Percentiles rank a stretch among this genome's conserved stretches.
Conservation (phyloP, 495 filamentous ascomycete species). For the Chaetomium tenue region DNA sequence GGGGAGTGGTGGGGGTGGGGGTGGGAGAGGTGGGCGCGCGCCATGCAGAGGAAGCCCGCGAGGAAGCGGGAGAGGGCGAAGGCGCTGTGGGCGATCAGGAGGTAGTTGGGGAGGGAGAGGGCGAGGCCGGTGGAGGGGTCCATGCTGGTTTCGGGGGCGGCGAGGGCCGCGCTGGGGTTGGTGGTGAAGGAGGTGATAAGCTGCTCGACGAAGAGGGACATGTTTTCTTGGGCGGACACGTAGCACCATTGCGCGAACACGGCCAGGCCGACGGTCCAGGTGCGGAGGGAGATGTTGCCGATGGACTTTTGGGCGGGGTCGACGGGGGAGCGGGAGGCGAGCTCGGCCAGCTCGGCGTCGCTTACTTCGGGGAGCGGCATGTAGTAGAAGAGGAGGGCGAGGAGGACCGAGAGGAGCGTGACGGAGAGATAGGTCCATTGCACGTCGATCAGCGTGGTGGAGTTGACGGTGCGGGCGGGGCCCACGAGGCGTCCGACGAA, state of each 20-base stretch:
- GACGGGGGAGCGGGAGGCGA: conserved; percentile 43
- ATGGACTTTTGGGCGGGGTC: conserved; percentile 40
- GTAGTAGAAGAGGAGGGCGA: conserved; percentile 60
- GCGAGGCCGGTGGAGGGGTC: conserved; percentile 21
- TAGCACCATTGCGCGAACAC: conserved; percentile 73
- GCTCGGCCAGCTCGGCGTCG: conserved; percentile 50
- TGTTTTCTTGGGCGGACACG: conserved; percentile 67
- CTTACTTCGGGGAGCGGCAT: conserved; percentile 55
- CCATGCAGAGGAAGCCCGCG: conserved; percentile 49
- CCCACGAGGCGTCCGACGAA: conserved; percentile 42
- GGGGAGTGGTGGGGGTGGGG: conserved; percentile 35
- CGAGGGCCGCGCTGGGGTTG: background rate
- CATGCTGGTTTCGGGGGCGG: background rate
- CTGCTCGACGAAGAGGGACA: conserved; percentile 62
- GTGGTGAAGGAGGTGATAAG: conserved; percentile 39
- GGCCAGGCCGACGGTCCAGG: conserved; percentile 56
- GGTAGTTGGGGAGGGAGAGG: conserved; percentile 54
- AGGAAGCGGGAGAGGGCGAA: conserved; percentile 52
- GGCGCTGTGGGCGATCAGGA: conserved; percentile 47
- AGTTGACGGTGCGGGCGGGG: background rate
- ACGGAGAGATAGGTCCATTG: conserved; percentile 78
- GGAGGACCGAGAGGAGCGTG: conserved; percentile 66
- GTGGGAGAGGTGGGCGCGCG: conserved; percentile 46
- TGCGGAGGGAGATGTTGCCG: conserved; percentile 40
- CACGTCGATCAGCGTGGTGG: conserved; percentile 56